Base-by-base conservation (phyloP, 495 filamentous ascomycete species). In the Aspergillus ellipticus region DNA sequence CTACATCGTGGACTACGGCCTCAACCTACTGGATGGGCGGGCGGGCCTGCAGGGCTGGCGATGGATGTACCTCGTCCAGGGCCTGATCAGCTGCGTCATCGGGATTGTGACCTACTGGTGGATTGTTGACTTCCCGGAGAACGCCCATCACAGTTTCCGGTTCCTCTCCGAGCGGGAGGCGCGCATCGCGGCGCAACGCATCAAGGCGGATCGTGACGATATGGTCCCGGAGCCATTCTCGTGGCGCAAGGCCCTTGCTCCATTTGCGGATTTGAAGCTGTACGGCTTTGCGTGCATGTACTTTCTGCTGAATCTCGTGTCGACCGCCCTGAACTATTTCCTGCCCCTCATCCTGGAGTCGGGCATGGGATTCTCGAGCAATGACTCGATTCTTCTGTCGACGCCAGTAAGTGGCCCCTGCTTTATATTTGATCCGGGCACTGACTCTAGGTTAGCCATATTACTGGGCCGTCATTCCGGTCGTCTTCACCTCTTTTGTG, bases 91-190 rank as follows among this genome's bases (percentile, higher is more conserved):
- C n/a, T 82, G 77, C 57, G 69, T 88, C 1, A 69, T 92, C 41
- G 87, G 87, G 6, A 59, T 88, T n/a, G 50, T 77, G 4, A 90
- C 85, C 0, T 92, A 86, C 60, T 86, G 83, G 73, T 90, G 86
- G 86, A 90, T 92, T 66, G 77, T 91, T 22, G 88, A 90, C 59
- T 93, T 93, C 57, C 89, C 89, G 0, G 88, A 91, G 51, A 80
- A 85, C 7, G 76, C 84, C 0, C 75, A 81, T 46, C 67, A 68
- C 3, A 86, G 82, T 66, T 85, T 86, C 59, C 70, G 55, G 51
- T 92, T 91, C 62, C 74, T 91, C 21, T 80, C 79, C 8, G 55
- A 78, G 3, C 70, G 75, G 16, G 88, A 89, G 65, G 77, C 79
- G 6, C 66, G 72, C 10, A 55, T 89, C 6, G 81, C 85, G 6